phyloP scores from a whole-genome alignment of 371 early-diverging fungal genomes.

The Apophysomyces trapeziformis region DNA sequence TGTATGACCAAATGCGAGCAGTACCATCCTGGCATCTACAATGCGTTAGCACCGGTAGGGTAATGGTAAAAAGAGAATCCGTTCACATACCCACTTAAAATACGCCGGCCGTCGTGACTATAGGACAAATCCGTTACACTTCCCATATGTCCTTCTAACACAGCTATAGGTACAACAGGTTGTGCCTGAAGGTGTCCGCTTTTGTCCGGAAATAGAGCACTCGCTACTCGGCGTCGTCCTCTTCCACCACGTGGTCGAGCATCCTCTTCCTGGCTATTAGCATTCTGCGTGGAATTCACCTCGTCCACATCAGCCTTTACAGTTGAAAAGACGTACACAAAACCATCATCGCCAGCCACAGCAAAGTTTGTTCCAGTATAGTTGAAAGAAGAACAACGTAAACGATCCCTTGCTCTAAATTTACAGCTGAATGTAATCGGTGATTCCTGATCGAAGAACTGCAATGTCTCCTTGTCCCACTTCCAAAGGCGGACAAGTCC shows the following conservation, averaged over 20 bases:
- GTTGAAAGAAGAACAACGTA: constrained; percentile 77
- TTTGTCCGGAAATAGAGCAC: constrained; percentile 44
- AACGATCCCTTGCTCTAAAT: constrained; percentile 60
- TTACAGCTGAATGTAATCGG: constrained; percentile 72
- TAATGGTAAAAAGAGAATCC: background rate
- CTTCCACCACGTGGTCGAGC: constrained; percentile 19
- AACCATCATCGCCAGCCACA: constrained; percentile 82
- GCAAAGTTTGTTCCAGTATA: constrained; percentile 82
- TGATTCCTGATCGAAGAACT: constrained; percentile 52
- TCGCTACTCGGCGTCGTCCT: constrained; percentile 34
- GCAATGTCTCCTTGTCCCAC: constrained; percentile 67
- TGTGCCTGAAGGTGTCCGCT: constrained; percentile 49
- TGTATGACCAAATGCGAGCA: constrained; percentile 53
- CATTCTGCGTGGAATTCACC: constrained; percentile 7
- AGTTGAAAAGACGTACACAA: constrained; percentile 73
- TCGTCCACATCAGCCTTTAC: constrained; percentile 26
- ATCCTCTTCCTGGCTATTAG: background rate
- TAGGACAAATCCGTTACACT: constrained; percentile 81
- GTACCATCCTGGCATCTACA: constrained; percentile 54
- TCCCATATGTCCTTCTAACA: constrained; percentile 76
- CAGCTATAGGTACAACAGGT: constrained; percentile 62
- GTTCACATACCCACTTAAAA: constrained; percentile 69
- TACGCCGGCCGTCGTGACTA: constrained; percentile 70
- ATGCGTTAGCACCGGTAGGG: background rate
- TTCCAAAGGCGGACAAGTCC: constrained; percentile 77